Percentiles rank a stretch among this genome's conserved stretches.
Conservation (phyloP, 768 basidiomycete species). For the Russula abietina region DNA sequence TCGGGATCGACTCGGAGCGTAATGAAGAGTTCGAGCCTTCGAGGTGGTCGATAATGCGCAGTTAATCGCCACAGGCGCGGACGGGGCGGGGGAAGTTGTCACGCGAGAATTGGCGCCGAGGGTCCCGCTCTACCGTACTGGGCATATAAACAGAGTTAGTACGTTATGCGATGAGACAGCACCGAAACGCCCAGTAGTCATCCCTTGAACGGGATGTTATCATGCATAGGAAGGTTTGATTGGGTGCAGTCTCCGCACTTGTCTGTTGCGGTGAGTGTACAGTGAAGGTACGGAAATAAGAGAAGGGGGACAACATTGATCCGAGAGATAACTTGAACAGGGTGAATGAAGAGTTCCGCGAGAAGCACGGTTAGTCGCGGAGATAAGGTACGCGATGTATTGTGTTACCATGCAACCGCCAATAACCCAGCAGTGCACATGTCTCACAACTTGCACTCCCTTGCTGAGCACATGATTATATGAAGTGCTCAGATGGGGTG, state of each 20-base stretch:
- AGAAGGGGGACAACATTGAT: background rate
- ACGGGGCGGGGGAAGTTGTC: background rate
- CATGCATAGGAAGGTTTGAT: background rate
- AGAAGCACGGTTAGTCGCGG: background rate
- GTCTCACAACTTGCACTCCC: too few species aligned
- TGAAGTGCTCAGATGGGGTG: background rate
- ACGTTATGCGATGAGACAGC: background rate
- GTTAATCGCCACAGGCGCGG: background rate
- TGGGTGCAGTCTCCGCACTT: background rate
- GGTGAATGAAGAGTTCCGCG: background rate
- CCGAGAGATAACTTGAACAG: background rate
- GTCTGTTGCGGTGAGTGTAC: background rate
- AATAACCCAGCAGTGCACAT: too few species aligned
- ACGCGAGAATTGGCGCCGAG: background rate
- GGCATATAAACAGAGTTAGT: slow-evolving; percentile 10
- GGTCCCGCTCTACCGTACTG: background rate
- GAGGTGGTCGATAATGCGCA: background rate
- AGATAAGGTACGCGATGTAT: background rate
- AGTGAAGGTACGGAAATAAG: background rate
- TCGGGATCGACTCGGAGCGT: background rate
- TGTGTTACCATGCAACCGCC: slow-evolving; percentile 9
- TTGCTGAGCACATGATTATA: too few species aligned
- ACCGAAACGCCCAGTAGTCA: background rate
- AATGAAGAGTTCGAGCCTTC: background rate
- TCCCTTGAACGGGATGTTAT: background rate